A percentile compares a stretch with the other conserved stretches of the same genome.
Evolutionary conservation across 2,329 filamentous ascomycete genomes (phyloP).

Genomic region (Pezicula carpinea): DNA sequence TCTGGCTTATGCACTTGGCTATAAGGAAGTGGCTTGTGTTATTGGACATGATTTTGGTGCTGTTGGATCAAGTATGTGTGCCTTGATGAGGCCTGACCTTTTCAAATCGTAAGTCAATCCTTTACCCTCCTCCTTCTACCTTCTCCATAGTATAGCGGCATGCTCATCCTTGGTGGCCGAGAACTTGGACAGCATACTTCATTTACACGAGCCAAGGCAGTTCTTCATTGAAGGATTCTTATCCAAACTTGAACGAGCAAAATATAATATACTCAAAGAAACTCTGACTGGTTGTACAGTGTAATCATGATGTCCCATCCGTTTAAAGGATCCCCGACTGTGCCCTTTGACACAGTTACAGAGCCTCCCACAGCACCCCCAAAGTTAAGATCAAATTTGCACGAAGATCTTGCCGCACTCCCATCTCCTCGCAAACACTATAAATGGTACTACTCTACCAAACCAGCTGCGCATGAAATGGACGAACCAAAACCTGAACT

Average conservation of each 20-base stretch:
- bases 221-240: too few relatives aligned
- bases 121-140: background rate
- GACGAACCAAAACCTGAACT: conserved; percentile 45
- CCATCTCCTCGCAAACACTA: conserved; percentile 62
- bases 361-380: conserved; percentile 17
- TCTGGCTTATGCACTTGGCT: conserved; percentile 56
- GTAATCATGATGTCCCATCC: conserved; percentile 63
- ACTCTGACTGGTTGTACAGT: conserved; percentile 6
- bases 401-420: conserved; percentile 48
- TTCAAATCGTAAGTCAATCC: conserved; percentile 44
- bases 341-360: conserved; percentile 44
- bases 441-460: conserved; percentile 59
- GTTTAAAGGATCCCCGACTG: conserved; percentile 46
- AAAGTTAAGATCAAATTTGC: conserved; percentile 41
- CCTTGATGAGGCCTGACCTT: conserved; percentile 59
- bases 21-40: conserved; percentile 51
- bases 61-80: conserved; percentile 53
- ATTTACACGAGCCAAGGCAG: too few relatives aligned
- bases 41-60: conserved; percentile 66
- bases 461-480: conserved; percentile 43
- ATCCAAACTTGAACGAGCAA: too few relatives aligned
- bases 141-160: background rate
- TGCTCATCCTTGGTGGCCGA: too few relatives aligned
- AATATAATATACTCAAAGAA: too few relatives aligned
- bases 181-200: too few relatives aligned